These are phyloP conservation scores for Trichophyton mentagrophytes DNA, from an alignment of 2,329 filamentous ascomycete genomes.

Conservation along the genomic window DNA sequence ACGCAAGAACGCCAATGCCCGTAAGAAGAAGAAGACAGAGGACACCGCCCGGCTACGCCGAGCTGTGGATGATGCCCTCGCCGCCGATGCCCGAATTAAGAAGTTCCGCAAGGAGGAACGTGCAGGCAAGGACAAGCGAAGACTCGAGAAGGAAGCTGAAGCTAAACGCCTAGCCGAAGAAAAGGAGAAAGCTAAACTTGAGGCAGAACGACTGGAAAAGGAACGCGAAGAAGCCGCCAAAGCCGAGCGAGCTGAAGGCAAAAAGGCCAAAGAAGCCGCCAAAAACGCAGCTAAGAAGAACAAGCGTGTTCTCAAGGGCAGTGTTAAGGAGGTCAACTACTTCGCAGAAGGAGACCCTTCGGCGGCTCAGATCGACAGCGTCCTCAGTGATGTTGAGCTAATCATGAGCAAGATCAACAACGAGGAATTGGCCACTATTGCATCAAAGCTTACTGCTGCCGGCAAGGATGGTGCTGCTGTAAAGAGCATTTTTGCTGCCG, in stretches of 20 bases:
- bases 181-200: conserved; percentile 67
- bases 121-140: conserved; percentile 93
- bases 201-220: conserved; percentile 64
- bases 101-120: conserved; percentile 84
- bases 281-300: conserved; percentile 99
- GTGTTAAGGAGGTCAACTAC: conserved; percentile 97
- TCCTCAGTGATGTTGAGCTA: conserved; percentile 73
- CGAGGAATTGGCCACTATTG: conserved; percentile 77
- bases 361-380: conserved; percentile 65
- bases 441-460: conserved; percentile 61
- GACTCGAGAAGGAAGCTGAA: conserved; percentile 76
- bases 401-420: conserved; percentile 79
- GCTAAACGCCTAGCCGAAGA: conserved; percentile 80
- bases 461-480: conserved; percentile 72
- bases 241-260: conserved; percentile 64
- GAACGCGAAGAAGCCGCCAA: conserved; percentile 83
- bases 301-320: conserved; percentile 88
- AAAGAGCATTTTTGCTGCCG: conserved; percentile 66
- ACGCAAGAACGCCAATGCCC: conserved; percentile 93
- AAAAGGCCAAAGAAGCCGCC: conserved; percentile 97
- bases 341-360: conserved; percentile 62
- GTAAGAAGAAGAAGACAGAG: conserved; percentile 99
- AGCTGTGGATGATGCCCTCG: conserved; percentile 74
- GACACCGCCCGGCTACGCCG: conserved; percentile 84
- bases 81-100: conserved; percentile 90